phyloP scores from a whole-genome alignment of 805 yeast species.

The Candida multigemmis region DNA sequence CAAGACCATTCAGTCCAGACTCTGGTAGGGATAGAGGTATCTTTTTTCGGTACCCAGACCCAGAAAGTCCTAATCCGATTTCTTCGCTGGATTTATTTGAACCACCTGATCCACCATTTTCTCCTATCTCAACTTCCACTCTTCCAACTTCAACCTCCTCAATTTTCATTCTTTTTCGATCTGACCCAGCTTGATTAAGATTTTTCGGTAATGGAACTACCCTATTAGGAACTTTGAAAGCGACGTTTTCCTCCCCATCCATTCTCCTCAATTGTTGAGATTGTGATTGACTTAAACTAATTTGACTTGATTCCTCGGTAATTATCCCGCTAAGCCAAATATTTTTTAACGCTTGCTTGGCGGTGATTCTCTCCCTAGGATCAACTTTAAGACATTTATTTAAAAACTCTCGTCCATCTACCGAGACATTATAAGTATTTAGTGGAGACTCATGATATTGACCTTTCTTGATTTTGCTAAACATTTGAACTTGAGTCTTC shows the following conservation, averaged over 20 bases:
- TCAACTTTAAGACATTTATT: constrained; percentile 65
- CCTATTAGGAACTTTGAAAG: constrained; percentile 34
- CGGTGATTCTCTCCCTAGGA: constrained; percentile 64
- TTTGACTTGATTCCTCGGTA: constrained; percentile 12
- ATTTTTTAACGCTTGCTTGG: constrained; percentile 66
- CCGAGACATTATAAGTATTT: constrained; percentile 54
- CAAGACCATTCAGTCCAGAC: too few species aligned
- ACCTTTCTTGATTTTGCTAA: constrained; percentile 67
- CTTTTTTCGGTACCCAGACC: too few species aligned
- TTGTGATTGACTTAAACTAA: constrained; percentile 63
- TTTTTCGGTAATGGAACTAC: constrained; percentile 35
- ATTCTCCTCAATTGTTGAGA: constrained; percentile 50
- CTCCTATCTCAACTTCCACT: not conserved
- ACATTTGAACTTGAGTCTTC: constrained; percentile 77
- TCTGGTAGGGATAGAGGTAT: too few species aligned
- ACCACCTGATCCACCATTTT: not conserved
- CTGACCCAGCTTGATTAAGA: constrained; percentile 5
- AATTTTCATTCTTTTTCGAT: not conserved
- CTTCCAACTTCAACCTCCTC: not conserved
- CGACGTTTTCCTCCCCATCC: constrained; percentile 23
- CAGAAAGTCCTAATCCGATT: too few species aligned
- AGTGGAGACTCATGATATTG: constrained; percentile 73
- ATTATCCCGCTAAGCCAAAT: constrained; percentile 59
- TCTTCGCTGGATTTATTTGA: not conserved
- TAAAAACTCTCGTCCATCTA: constrained; percentile 65